Evolutionary conservation across 169 alveolate species (phyloP).

Genomic region (Fabrea salina): DNA sequence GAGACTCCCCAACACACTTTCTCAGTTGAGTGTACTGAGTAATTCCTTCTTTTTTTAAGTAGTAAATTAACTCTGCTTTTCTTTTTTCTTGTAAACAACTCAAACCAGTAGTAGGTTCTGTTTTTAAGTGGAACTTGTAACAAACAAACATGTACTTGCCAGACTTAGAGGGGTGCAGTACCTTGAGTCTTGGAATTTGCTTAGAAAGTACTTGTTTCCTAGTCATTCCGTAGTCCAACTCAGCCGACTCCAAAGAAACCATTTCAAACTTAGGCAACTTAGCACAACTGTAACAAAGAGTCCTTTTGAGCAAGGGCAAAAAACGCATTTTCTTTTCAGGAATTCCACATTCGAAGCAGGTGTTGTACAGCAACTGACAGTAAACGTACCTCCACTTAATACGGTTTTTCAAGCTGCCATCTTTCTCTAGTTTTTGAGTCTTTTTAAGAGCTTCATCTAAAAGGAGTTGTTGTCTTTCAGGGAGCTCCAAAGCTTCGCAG

Average conservation of each 20-base stretch:
- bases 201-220: background rate
- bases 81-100: background rate
- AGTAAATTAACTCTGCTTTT: slow-evolving; percentile 8
- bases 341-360: slow-evolving; percentile 10
- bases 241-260: background rate
- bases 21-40: background rate
- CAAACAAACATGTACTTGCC: slow-evolving; percentile 21
- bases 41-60: background rate
- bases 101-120: background rate
- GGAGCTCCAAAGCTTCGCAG: background rate
- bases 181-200: slow-evolving; percentile 13
- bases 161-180: background rate
- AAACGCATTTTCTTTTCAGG: slow-evolving; percentile 14
- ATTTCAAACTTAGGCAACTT: slow-evolving; percentile 12
- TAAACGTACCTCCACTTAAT: background rate
- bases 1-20: background rate
- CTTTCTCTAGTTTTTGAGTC: background rate
- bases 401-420: background rate
- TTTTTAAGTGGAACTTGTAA: background rate
- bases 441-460: background rate
- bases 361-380: background rate
- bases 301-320: background rate
- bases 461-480: background rate
- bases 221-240: background rate
- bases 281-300: slow-evolving; percentile 8